A percentile compares a stretch with the other conserved stretches of the same genome.
Evolutionary conservation across 257 asterid genomes (phyloP).

Genomic region (Coffea eugenioides): DNA sequence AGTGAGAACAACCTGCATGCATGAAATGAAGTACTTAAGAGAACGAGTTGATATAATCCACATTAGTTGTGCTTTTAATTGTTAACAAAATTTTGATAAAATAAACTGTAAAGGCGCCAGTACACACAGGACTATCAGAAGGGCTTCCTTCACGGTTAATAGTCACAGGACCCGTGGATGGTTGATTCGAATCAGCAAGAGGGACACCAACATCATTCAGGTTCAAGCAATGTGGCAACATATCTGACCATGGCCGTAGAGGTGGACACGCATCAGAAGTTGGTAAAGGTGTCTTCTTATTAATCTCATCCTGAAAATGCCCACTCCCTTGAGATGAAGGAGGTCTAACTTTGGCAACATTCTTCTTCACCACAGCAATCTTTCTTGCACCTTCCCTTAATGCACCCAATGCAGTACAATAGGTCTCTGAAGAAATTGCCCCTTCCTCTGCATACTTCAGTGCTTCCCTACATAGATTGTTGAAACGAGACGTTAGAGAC

Average conservation of each 20-base stretch:
- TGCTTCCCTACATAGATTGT: constrained; percentile 57
- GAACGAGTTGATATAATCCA: background rate
- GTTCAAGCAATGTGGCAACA: constrained; percentile 43
- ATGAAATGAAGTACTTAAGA: constrained; percentile 2
- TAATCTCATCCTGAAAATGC: constrained; percentile 40
- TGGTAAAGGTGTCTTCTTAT: constrained; percentile 37
- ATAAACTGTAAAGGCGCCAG: background rate
- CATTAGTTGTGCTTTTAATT: background rate
- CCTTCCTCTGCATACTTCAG: constrained; percentile 67
- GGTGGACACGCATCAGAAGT: constrained; percentile 43
- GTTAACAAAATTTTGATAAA: background rate
- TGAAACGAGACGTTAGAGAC: constrained; percentile 60
- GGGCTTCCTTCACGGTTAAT: constrained; percentile 60
- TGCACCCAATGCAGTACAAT: constrained; percentile 51
- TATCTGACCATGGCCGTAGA: constrained; percentile 68
- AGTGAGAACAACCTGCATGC: constrained; percentile 61
- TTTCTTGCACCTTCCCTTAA: constrained; percentile 61
- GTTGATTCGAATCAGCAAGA: constrained; percentile 44
- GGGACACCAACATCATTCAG: constrained; percentile 52
- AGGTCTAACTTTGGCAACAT: constrained; percentile 42
- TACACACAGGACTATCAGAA: constrained; percentile 59
- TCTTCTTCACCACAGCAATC: constrained; percentile 48
- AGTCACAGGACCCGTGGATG: constrained; percentile 57
- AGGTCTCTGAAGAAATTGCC: constrained; percentile 59
- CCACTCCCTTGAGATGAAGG: constrained; percentile 45